phyloP scores from a whole-genome alignment of 176 grass and related monocot species.

The Melocanna baccifera region DNA sequence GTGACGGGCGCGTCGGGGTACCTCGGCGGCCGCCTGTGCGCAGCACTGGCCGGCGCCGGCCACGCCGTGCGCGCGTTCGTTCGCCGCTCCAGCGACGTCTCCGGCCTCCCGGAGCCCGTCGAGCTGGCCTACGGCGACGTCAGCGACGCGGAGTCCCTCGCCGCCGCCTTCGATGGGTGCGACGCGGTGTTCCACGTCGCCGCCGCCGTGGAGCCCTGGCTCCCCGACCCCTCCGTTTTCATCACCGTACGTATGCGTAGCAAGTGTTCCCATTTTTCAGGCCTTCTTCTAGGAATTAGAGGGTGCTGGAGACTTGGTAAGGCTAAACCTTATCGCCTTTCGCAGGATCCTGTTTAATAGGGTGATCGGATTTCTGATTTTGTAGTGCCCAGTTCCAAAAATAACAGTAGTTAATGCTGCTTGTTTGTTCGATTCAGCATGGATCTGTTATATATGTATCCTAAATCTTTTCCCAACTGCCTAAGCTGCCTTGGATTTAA shows the following conservation, averaged over 20 bases:
- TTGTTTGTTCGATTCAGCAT: not conserved
- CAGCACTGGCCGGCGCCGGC: conserved; percentile 52
- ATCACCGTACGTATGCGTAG: conserved; percentile 12
- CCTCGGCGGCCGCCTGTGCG: conserved; percentile 67
- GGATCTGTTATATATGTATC: not conserved
- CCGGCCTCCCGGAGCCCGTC: conserved; percentile 14
- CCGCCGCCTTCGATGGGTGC: conserved; percentile 55
- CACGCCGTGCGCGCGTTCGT: conserved; percentile 68
- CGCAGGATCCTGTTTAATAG: not conserved
- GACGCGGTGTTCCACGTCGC: conserved; percentile 75
- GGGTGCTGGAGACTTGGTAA: not conserved
- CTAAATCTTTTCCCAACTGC: not conserved
- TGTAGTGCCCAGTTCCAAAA: not conserved
- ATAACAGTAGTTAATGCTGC: not conserved
- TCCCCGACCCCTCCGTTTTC: conserved; percentile 80
- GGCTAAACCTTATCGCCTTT: not conserved
- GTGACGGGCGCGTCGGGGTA: conserved; percentile 83
- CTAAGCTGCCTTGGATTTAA: not conserved
- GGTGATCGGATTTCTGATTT: not conserved
- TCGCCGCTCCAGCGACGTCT: conserved; percentile 62
- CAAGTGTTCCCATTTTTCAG: not conserved
- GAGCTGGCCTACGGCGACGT: conserved; percentile 82
- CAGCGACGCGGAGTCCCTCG: conserved; percentile 62
- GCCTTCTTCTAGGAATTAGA: not conserved
- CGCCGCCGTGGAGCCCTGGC: conserved; percentile 77